A percentile compares a stretch with the other conserved stretches of the same genome.
Evolutionary conservation across 306 rosid species (phyloP).

Genomic region (Comarum palustre): DNA sequence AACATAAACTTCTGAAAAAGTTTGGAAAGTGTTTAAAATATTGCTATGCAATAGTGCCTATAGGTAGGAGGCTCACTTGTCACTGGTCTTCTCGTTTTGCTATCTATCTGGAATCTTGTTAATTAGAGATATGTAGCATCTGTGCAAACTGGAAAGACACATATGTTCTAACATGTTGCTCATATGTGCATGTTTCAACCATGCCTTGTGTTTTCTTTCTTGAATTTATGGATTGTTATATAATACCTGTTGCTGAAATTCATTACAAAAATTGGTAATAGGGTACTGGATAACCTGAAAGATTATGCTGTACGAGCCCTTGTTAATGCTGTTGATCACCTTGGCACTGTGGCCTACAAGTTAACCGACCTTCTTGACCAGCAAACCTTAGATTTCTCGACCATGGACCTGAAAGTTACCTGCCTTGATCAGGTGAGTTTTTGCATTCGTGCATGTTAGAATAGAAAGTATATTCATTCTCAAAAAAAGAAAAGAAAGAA

Average conservation of each 20-base stretch:
- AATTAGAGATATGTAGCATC: not conserved
- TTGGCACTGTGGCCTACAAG: conserved; percentile 97
- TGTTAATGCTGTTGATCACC: conserved; percentile 93
- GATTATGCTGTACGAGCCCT: conserved; percentile 91
- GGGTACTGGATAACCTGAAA: conserved; percentile 86
- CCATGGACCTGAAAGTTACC: conserved; percentile 66
- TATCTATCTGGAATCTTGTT: not conserved
- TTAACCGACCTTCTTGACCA: conserved; percentile 76
- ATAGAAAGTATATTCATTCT: not conserved
- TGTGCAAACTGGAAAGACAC: not conserved
- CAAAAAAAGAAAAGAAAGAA: not conserved
- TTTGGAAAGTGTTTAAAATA: not conserved
- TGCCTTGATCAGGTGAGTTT: conserved; percentile 64
- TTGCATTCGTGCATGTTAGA: conserved; percentile 12
- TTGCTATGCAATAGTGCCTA: not conserved
- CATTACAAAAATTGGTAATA: conserved; percentile 25
- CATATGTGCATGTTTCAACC: not conserved
- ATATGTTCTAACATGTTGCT: not conserved
- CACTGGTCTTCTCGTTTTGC: not conserved
- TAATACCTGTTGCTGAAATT: conserved; percentile 13
- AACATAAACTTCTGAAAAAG: not conserved
- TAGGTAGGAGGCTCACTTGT: not conserved
- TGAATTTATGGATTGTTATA: not conserved
- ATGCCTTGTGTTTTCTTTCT: not conserved
- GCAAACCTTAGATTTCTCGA: conserved; percentile 65